These are phyloP conservation scores for Aspergillus calidoustus DNA, from an alignment of 2,329 filamentous ascomycete genomes.

Conservation along the genomic window DNA sequence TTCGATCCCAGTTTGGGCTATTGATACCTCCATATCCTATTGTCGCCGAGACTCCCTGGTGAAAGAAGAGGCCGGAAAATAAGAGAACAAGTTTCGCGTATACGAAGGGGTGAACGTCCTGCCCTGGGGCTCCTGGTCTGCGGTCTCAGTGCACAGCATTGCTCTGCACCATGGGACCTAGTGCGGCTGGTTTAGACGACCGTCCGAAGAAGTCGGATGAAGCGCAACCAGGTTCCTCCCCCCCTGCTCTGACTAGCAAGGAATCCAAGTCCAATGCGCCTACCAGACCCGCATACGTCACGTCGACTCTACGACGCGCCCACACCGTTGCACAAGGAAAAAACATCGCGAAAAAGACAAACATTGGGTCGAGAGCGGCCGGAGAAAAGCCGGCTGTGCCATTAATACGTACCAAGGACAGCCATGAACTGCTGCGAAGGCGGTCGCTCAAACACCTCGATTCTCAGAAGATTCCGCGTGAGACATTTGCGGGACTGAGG, in stretches of 20 bases:
- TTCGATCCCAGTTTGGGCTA: conserved; percentile 33
- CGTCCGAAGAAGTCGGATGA: conserved; percentile 20
- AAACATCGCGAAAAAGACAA: conserved; percentile 33
- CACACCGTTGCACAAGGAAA: conserved; percentile 44
- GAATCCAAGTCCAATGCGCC: conserved; percentile 24
- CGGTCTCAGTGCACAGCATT: conserved; percentile 9
- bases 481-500: conserved; percentile 64
- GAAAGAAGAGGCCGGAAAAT: conserved; percentile 1
- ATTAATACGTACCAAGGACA: conserved; percentile 53
- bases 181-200: conserved; percentile 6
- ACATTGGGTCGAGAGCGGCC: conserved; percentile 37
- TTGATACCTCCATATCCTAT: conserved; percentile 24
- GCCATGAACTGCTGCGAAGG: conserved; percentile 54
- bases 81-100: background rate
- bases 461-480: conserved; percentile 56
- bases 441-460: conserved; percentile 48
- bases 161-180: conserved; percentile 13
- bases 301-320: conserved; percentile 40
- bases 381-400: conserved; percentile 40
- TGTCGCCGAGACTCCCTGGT: conserved; percentile 14
- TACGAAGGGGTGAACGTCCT: conserved; percentile 10
- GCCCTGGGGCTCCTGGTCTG: conserved; percentile 1
- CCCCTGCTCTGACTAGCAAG: conserved; percentile 16
- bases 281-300: conserved; percentile 27
- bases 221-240: conserved; percentile 14